Conservation (phyloP, 768 basidiomycete genomes). For the Naganishia vishniacii region DNA sequence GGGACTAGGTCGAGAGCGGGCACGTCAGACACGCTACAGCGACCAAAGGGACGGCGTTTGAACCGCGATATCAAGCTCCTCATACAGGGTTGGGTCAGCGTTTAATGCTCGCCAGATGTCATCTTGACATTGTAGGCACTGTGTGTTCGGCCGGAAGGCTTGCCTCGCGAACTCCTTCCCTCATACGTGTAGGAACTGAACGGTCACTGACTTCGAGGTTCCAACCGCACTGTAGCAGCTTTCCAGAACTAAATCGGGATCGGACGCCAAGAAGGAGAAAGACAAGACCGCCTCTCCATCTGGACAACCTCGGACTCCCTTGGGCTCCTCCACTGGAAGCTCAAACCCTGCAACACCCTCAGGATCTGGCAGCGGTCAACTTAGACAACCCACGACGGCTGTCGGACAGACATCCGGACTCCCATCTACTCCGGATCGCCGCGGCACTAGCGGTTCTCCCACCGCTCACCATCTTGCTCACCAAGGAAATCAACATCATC, state of each 20-base stretch:
- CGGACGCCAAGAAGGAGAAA: conserved; percentile 27
- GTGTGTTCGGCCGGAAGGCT: too few relatives aligned
- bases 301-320: conserved; percentile 6
- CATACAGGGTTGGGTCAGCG: too few relatives aligned
- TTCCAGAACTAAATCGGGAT: conserved; percentile 30
- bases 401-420: not conserved
- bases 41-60: not conserved
- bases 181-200: too few relatives aligned
- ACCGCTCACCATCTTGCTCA: conserved; percentile 29
- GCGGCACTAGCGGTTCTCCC: conserved; percentile 1
- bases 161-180: too few relatives aligned
- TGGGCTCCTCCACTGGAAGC: not conserved
- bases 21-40: too few relatives aligned
- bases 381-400: not conserved
- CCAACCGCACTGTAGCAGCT: conserved; percentile 20
- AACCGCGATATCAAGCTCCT: too few relatives aligned
- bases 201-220: too few relatives aligned
- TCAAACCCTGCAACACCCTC: conserved; percentile 7
- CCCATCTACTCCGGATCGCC: conserved; percentile 10
- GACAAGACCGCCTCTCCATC: conserved; percentile 26
- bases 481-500: conserved; percentile 16
- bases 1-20: not conserved
- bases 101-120: too few relatives aligned
- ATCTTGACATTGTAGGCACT: too few relatives aligned
- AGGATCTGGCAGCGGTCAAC: conserved; percentile 8